Evolutionary conservation across 2,329 filamentous ascomycete species (phyloP), one percentile per base, ranked within the genome.

Genomic region (Fonsecaea pugnacius): DNA sequence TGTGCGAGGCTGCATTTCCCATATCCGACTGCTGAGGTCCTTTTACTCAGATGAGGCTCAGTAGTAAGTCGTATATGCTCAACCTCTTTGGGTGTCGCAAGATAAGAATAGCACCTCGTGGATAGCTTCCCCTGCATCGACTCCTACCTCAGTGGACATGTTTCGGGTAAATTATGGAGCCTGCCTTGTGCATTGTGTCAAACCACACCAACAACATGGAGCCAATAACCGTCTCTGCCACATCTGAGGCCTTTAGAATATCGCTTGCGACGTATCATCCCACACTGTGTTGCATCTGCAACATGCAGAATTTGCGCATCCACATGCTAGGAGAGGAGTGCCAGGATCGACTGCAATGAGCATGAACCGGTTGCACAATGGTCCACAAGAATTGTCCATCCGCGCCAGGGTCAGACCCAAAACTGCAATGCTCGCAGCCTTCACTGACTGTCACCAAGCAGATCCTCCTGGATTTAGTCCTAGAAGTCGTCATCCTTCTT

Each of bases 211-310:
- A 27, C 57, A 59, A 14, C n/a, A 38, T 24, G 12, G 33, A 33
- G 43, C 38, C 16, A 7, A n/a, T n/a, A 5, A 16, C 5, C 10
- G 38, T 43, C 38, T 43, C 38, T 43, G 38, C 38, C 30, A 52
- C 57, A 27, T 32, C 40, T 16, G 40, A 7, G 38, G 27, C 27
- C 38, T 18, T 51, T 24, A 27, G 6, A 21, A 51, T 46, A 36
- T 40, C 32, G 57, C 43, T n/a, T 52, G 43, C 40, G 57, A 59
- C 57, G 57, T 51, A 52, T 58, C 55, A 58, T 58, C 24, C 55
- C 55, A 58, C 24, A 58, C 24, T 16, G 21, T 30, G 55, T 58
- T 58, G 38, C 55, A 50, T 33, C 8, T 30, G 43, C 43, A 48
- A 48, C 43, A 18, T 48, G 43, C 43, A 48, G 43, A 48, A 24